Evolutionary conservation across 208 protist genomes (phyloP).

Genomic region (Crithidia fasciculata): DNA sequence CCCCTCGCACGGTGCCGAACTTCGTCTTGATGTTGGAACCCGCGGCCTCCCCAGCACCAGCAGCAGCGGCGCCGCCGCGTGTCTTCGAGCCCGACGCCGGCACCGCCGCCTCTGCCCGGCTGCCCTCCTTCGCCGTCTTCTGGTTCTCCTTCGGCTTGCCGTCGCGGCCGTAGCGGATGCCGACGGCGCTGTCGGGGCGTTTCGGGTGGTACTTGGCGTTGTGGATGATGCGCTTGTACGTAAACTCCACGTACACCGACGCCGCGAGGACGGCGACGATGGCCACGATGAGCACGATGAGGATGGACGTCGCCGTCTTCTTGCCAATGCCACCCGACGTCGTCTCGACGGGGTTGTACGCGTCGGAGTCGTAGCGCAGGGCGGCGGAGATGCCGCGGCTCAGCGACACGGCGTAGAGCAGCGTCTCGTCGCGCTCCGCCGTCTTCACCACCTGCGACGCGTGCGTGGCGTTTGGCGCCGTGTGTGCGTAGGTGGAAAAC

Average conservation of each 20-base stretch:
- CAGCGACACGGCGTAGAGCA: conserved; percentile 67
- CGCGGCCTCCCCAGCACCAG: conserved; percentile 9
- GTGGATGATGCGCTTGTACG: conserved; percentile 72
- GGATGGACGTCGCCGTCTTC: conserved; percentile 56
- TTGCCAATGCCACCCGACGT: conserved; percentile 34
- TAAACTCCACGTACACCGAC: conserved; percentile 71
- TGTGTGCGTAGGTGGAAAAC: conserved; percentile 59
- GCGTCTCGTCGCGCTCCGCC: conserved; percentile 54
- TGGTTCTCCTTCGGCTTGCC: conserved; percentile 44
- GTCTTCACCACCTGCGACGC: conserved; percentile 37
- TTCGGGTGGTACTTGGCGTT: conserved; percentile 73
- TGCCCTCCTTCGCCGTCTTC: conserved; percentile 26
- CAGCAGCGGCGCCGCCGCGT: not conserved
- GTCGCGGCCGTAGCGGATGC: conserved; percentile 63
- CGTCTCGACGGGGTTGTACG: conserved; percentile 46
- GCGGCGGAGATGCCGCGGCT: conserved; percentile 62
- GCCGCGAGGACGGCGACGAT: conserved; percentile 57
- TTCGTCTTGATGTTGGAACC: conserved; percentile 42
- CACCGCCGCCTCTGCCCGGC: conserved; percentile 14
- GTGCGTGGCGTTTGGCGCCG: conserved; percentile 21
- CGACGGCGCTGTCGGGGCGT: conserved; percentile 52
- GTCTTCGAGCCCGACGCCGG: conserved; percentile 14
- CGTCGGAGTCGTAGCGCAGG: conserved; percentile 68
- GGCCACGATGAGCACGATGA: conserved; percentile 66
- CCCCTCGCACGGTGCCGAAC: conserved; percentile 66